Percentiles rank a stretch among this genome's conserved stretches.
These are phyloP conservation scores for Alternaria sp. DNA, from an alignment of 2,329 filamentous ascomycete species.

Conservation along the genomic window DNA sequence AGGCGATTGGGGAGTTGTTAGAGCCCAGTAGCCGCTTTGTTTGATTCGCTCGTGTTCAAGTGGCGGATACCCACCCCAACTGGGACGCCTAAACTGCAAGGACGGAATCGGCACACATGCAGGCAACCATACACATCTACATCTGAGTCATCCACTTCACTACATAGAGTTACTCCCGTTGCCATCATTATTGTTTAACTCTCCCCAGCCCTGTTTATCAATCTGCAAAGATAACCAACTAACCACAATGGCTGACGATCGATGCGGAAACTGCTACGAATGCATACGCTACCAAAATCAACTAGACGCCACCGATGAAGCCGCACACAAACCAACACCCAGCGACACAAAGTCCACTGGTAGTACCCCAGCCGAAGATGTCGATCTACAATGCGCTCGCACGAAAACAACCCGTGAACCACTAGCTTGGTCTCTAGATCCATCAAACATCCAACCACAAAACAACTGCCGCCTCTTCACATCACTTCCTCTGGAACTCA, in stretches of 20 bases:
- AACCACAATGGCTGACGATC: not conserved
- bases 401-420: conserved; percentile 12
- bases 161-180: fast-evolving
- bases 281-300: not conserved
- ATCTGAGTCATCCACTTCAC: not conserved
- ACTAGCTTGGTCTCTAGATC: conserved; percentile 22
- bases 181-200: not conserved
- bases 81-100: not conserved
- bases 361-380: not conserved
- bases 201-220: not conserved
- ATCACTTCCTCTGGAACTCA: conserved; percentile 21
- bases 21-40: not conserved
- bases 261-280: not conserved
- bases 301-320: not conserved
- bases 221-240: not conserved
- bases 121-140: not conserved
- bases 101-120: not conserved
- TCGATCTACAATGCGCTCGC: not conserved
- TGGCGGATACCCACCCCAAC: not conserved
- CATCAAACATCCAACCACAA: conserved; percentile 5
- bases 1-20: not conserved
- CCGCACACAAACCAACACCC: not conserved
- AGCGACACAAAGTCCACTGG: not conserved
- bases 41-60: not conserved
- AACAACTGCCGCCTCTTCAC: conserved; percentile 16